Conservation (phyloP, 305 asterid genomes). For the Fraxinus greggii region DNA sequence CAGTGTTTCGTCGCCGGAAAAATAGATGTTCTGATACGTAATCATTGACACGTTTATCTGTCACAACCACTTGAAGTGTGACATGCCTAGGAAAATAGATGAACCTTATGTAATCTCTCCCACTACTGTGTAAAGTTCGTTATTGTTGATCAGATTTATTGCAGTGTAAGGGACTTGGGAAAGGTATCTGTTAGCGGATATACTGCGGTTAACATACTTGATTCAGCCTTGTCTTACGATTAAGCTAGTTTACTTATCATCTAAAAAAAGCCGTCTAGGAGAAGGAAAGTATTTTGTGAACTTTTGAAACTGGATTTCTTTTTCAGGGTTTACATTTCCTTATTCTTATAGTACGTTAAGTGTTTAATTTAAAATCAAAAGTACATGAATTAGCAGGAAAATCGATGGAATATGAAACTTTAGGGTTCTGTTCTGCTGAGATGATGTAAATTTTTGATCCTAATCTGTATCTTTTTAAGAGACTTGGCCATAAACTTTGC, state of each 20-base stretch:
- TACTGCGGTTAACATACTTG: neutral
- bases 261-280: neutral
- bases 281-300: neutral
- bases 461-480: neutral
- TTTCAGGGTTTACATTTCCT: neutral
- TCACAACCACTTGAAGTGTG: neutral
- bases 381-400: neutral
- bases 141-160: neutral
- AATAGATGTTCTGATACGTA: neutral
- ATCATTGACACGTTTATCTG: neutral
- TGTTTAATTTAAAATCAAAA: neutral
- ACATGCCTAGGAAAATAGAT: neutral
- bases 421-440: neutral
- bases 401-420: neutral
- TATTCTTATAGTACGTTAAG: neutral
- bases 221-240: neutral
- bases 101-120: neutral
- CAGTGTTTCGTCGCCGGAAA: neutral
- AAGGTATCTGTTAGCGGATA: neutral
- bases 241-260: neutral
- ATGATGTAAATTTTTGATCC: neutral
- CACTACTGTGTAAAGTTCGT: neutral
- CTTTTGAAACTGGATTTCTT: neutral
- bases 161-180: neutral
- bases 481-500: slow-evolving; percentile 1